These are phyloP conservation scores for Clathrus columnatus DNA, from an alignment of 768 basidiomycete genomes.

Conservation along the genomic window DNA sequence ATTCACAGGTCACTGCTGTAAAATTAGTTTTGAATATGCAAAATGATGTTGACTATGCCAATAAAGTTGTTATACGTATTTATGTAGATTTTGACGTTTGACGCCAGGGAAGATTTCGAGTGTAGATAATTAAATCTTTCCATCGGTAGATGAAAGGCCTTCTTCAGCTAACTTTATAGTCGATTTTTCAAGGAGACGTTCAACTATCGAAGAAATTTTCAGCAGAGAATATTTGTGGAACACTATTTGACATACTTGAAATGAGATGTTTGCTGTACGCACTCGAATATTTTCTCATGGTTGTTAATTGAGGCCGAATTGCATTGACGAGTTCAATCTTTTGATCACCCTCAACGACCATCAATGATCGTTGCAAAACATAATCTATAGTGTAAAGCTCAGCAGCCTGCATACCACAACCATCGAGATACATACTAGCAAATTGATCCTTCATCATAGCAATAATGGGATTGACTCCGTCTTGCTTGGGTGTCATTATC, in stretches of 20 bases:
- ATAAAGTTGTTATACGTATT: slow-evolving; percentile 33
- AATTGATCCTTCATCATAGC: slow-evolving; percentile 82
- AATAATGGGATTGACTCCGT: slow-evolving; percentile 59
- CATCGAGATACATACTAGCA: slow-evolving; percentile 55
- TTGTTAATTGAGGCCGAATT: slow-evolving; percentile 58
- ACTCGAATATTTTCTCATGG: slow-evolving; percentile 63
- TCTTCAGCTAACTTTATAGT: slow-evolving; percentile 1
- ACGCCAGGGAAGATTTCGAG: slow-evolving; percentile 1
- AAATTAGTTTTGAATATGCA: background rate
- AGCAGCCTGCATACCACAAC: slow-evolving; percentile 9
- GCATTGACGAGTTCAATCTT: slow-evolving; percentile 51
- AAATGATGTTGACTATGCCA: too few relatives aligned
- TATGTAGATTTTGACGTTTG: slow-evolving; percentile 17
- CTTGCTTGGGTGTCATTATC: slow-evolving; percentile 55
- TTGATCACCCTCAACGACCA: slow-evolving; percentile 63
- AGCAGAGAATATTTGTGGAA: background rate
- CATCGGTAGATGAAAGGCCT: background rate
- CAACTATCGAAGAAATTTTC: slow-evolving; percentile 36
- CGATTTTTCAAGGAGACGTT: slow-evolving; percentile 55
- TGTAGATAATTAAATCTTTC: background rate
- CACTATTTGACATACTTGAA: slow-evolving; percentile 48
- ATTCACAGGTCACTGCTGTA: background rate
- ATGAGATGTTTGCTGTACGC: slow-evolving; percentile 74
- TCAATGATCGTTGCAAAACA: slow-evolving; percentile 73
- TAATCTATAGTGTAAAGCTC: slow-evolving; percentile 46